Conservation (phyloP, 2,329 filamentous ascomycete species). For the Endoconidiophora laricicola region DNA sequence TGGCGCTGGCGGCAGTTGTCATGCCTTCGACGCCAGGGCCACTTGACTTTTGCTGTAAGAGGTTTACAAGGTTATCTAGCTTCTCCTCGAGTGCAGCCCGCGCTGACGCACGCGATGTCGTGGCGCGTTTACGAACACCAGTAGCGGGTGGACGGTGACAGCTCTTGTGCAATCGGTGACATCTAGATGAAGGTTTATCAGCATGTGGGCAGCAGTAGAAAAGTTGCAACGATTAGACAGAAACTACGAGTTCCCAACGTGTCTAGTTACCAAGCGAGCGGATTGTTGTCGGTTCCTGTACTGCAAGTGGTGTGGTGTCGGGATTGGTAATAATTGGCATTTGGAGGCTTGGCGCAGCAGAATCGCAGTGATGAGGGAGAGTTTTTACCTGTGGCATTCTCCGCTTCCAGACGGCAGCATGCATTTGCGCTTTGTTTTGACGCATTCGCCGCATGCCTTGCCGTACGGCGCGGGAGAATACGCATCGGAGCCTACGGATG, state of each 20-base stretch:
- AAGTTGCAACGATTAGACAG: neutral
- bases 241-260: neutral
- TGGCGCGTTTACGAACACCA: conserved; percentile 7
- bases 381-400: conserved; percentile 21
- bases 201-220: neutral
- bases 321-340: neutral
- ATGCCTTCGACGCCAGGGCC: neutral
- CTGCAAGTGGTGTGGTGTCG: neutral
- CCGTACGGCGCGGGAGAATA: conserved; percentile 23
- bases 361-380: neutral
- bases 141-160: conserved; percentile 19
- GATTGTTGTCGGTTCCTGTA: neutral
- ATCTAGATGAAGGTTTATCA: conserved; percentile 15
- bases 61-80: conserved; percentile 18
- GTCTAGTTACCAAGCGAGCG: neutral
- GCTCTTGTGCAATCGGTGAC: conserved; percentile 24
- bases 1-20: neutral
- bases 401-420: conserved; percentile 19
- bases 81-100: conserved; percentile 17
- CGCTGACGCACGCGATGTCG: conserved; percentile 3
- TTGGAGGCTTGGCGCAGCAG: neutral
- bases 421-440: conserved; percentile 29
- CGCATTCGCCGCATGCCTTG: conserved; percentile 25
- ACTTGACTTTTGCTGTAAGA: conserved; percentile 16
- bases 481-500: neutral